Evolutionary conservation across 805 yeast species (phyloP).

Genomic region (Suhomyces tanzawaensis): DNA sequence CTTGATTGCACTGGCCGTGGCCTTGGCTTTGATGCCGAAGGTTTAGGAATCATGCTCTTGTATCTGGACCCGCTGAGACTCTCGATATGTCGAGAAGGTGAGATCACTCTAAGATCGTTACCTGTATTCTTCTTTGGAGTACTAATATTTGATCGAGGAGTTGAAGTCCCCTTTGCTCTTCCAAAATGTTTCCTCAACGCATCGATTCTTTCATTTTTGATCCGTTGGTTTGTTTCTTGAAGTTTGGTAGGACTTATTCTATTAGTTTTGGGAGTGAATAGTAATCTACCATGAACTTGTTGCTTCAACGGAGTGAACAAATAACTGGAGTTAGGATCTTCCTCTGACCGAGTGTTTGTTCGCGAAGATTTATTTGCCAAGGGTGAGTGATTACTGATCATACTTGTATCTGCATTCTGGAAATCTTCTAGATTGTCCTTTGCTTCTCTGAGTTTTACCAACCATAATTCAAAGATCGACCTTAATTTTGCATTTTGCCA

Average conservation of each 20-base stretch:
- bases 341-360: background rate
- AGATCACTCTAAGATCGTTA: background rate
- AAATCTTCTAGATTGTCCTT: background rate
- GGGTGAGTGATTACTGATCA: constrained; percentile 31
- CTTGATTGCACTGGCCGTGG: background rate
- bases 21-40: background rate
- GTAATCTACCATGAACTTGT: constrained; percentile 11
- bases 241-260: constrained; percentile 35
- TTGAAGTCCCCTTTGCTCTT: constrained; percentile 18
- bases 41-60: background rate
- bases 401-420: constrained; percentile 19
- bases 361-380: constrained; percentile 22
- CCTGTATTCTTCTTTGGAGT: background rate
- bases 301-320: constrained; percentile 36
- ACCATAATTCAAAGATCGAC: constrained; percentile 39
- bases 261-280: constrained; percentile 22
- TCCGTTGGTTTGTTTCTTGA: constrained; percentile 38
- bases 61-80: background rate
- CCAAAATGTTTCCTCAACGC: constrained; percentile 35
- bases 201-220: constrained; percentile 31
- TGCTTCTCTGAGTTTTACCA: constrained; percentile 20
- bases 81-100: background rate
- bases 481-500: constrained; percentile 28
- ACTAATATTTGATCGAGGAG: constrained; percentile 9
- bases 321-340: constrained; percentile 17